Evolutionary conservation across 176 grass and related monocot genomes (phyloP).

Genomic region (Aegilops bicornis): DNA sequence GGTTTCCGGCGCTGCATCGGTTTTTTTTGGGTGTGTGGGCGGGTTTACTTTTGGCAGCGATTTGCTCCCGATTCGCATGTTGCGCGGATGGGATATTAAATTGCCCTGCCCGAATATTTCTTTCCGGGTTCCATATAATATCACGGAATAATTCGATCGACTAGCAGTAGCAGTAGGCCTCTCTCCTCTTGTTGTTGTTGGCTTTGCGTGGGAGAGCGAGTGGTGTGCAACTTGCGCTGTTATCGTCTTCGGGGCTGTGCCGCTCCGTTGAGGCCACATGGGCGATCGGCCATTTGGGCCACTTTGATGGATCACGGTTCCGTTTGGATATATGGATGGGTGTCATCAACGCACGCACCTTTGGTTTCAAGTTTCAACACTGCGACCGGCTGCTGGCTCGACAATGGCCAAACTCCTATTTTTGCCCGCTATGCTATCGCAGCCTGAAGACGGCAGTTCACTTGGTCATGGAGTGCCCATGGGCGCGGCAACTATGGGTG

Average conservation of each 20-base stretch:
- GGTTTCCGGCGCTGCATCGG: slow-evolving; percentile 8
- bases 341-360: background rate
- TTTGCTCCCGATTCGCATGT: slow-evolving; percentile 30
- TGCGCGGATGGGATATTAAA: slow-evolving; percentile 35
- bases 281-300: slow-evolving; percentile 1
- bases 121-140: slow-evolving; percentile 9
- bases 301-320: background rate
- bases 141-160: slow-evolving; percentile 17
- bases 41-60: background rate
- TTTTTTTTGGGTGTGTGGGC: slow-evolving; percentile 35
- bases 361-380: background rate
- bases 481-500: no score
- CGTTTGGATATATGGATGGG: slow-evolving; percentile 5
- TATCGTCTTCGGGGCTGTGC: slow-evolving; percentile 33
- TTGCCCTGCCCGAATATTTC: slow-evolving; percentile 19
- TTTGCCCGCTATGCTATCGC: no score
- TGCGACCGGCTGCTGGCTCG: no score
- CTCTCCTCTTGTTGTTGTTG: background rate
- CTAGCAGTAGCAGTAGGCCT: background rate
- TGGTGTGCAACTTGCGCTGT: slow-evolving; percentile 25
- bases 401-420: no score
- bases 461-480: no score
- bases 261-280: slow-evolving; percentile 37
- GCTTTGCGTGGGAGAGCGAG: slow-evolving; percentile 1
- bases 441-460: no score